Conservation (phyloP, 2,329 filamentous ascomycete genomes). For the Arthrobotrys conoides region DNA sequence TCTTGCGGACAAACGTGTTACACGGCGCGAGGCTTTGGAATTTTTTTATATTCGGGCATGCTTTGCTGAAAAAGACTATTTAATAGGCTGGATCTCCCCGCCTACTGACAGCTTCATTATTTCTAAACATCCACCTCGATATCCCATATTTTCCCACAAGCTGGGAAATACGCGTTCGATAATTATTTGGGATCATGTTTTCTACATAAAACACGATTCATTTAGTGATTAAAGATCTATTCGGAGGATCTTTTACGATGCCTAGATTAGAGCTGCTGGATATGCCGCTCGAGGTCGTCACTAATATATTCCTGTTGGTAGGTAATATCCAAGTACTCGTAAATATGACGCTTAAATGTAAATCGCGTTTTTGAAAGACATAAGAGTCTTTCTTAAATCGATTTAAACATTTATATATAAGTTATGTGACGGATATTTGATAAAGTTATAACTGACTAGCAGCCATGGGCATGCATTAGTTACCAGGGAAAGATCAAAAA, state of each 20-base stretch:
- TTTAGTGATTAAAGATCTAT: background rate
- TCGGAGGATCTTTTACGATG: background rate
- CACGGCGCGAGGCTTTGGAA: conserved; percentile 1
- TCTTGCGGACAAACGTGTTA: background rate
- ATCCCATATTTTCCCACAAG: background rate
- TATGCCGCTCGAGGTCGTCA: conserved; percentile 15
- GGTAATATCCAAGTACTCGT: background rate
- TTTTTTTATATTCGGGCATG: background rate
- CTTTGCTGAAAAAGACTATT: background rate
- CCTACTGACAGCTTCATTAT: background rate
- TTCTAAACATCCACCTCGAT: background rate
- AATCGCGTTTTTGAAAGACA: too few relatives aligned
- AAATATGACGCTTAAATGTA: background rate
- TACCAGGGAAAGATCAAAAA: conserved; percentile 24
- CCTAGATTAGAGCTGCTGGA: conserved; percentile 11
- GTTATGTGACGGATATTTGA: too few relatives aligned
- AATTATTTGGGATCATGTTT: background rate
- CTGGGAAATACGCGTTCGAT: background rate
- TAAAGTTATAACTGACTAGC: background rate
- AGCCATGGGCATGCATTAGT: background rate
- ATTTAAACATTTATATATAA: too few relatives aligned
- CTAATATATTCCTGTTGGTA: conserved; percentile 10
- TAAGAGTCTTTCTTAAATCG: too few relatives aligned
- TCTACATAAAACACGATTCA: background rate
- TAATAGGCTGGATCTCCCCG: background rate